phyloP scores from a whole-genome alignment of 2,329 filamentous ascomycete species.

The Alternaria alternata region DNA sequence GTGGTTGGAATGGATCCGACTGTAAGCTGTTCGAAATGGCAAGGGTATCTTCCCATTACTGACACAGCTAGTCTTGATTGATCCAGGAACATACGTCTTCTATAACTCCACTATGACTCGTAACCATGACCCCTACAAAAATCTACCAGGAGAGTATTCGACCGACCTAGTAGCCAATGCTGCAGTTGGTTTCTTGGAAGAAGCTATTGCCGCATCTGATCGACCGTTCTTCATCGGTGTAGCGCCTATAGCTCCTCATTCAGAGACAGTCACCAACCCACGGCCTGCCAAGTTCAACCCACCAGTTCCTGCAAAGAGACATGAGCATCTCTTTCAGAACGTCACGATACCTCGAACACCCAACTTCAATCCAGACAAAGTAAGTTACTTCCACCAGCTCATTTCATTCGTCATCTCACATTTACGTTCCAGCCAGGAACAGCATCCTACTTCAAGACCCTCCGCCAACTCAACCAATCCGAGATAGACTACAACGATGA shows the following conservation, averaged over 20 bases:
- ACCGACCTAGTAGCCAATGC: slow-evolving; percentile 68
- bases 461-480: slow-evolving; percentile 53
- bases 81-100: slow-evolving; percentile 74
- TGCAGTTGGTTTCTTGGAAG: slow-evolving; percentile 67
- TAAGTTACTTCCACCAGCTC: background rate
- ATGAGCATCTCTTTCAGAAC: slow-evolving; percentile 68
- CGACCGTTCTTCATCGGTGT: slow-evolving; percentile 73
- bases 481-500: slow-evolving; percentile 62
- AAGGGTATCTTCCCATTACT: background rate
- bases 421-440: slow-evolving; percentile 17
- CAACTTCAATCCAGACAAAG: slow-evolving; percentile 71
- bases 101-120: slow-evolving; percentile 70
- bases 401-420: background rate
- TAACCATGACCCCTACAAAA: slow-evolving; percentile 64
- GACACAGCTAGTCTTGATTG: slow-evolving; percentile 55
- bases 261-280: slow-evolving; percentile 25
- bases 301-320: slow-evolving; percentile 68
- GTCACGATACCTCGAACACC: slow-evolving; percentile 67
- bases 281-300: slow-evolving; percentile 50
- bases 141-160: slow-evolving; percentile 63
- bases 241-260: slow-evolving; percentile 72
- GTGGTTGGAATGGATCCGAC: slow-evolving; percentile 66
- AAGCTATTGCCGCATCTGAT: slow-evolving; percentile 60
- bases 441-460: slow-evolving; percentile 31
- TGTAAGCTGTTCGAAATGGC: slow-evolving; percentile 28